A percentile compares a stretch with the other conserved stretches of the same genome.
Evolutionary conservation across 176 grass and related monocot species (phyloP).

Genomic region (Thalia dealbata): DNA sequence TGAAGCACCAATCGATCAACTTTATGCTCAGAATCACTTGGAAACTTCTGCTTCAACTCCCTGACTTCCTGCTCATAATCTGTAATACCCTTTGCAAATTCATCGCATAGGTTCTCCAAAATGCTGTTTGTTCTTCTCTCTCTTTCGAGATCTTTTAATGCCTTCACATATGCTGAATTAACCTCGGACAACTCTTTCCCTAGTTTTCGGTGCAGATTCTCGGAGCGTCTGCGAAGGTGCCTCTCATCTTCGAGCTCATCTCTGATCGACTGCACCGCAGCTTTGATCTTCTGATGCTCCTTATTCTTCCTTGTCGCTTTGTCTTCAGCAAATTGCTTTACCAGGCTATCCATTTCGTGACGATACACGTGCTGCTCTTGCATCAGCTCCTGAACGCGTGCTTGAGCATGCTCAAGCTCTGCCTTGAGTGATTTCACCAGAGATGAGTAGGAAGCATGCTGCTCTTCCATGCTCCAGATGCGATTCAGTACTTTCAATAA

Average conservation of each 20-base stretch:
- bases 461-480: constrained; percentile 97
- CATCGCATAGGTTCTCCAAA: constrained; percentile 75
- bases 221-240: constrained; percentile 52
- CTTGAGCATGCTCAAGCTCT: constrained; percentile 58
- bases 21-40: constrained; percentile 45
- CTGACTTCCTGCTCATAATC: constrained; percentile 87
- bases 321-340: constrained; percentile 52
- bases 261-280: constrained; percentile 43
- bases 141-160: constrained; percentile 68
- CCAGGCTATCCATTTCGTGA: constrained; percentile 58
- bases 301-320: constrained; percentile 55
- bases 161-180: constrained; percentile 56
- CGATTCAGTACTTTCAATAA: constrained; percentile 95
- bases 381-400: constrained; percentile 52
- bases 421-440: constrained; percentile 58
- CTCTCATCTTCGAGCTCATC: constrained; percentile 84
- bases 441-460: constrained; percentile 60
- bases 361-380: constrained; percentile 49
- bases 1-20: constrained; percentile 78
- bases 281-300: constrained; percentile 72
- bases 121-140: constrained; percentile 56
- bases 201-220: constrained; percentile 67
- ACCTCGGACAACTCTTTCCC: constrained; percentile 67
- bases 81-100: constrained; percentile 76
- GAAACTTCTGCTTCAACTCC: constrained; percentile 56